Evolutionary conservation across 768 basidiomycete genomes (phyloP).

Genomic region (Boletellus emodensis): DNA sequence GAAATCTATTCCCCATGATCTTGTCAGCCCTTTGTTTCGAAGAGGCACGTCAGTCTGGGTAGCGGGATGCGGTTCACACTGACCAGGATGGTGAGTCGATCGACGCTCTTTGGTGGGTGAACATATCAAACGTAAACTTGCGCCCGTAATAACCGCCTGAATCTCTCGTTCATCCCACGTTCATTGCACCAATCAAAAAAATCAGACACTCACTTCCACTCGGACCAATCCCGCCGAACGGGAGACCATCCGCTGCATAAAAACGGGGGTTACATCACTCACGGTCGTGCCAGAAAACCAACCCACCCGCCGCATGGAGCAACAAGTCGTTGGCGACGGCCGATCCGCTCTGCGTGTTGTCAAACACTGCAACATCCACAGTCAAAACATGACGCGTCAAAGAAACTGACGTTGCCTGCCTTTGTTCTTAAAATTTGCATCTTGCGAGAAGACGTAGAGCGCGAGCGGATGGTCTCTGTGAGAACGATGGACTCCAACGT

Average conservation of each 20-base stretch:
- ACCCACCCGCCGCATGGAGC: constrained; percentile 52
- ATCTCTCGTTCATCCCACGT: not conserved
- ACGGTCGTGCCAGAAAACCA: not conserved
- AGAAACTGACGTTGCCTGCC: constrained; percentile 35
- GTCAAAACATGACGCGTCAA: not conserved
- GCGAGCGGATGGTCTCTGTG: constrained; percentile 68
- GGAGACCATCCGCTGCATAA: constrained; percentile 51
- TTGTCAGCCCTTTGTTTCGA: constrained; percentile 18
- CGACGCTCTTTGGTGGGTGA: constrained; percentile 69
- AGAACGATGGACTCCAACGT: not conserved
- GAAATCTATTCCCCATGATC: constrained; percentile 26
- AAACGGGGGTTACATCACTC: not conserved
- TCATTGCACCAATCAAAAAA: not conserved
- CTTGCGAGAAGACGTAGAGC: constrained; percentile 72
- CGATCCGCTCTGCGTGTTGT: constrained; percentile 68
- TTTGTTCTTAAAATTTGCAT: constrained; percentile 55
- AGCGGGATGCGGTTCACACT: not conserved
- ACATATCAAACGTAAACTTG: constrained; percentile 71
- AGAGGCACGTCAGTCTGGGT: not conserved
- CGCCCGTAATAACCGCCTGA: constrained; percentile 69
- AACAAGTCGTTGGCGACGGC: constrained; percentile 67
- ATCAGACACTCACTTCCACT: constrained; percentile 58
- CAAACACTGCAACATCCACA: constrained; percentile 45
- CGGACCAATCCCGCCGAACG: constrained; percentile 70
- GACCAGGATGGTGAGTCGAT: constrained; percentile 39